Base-by-base conservation (phyloP, 768 basidiomycete species). In the Mycena kentingensis region DNA sequence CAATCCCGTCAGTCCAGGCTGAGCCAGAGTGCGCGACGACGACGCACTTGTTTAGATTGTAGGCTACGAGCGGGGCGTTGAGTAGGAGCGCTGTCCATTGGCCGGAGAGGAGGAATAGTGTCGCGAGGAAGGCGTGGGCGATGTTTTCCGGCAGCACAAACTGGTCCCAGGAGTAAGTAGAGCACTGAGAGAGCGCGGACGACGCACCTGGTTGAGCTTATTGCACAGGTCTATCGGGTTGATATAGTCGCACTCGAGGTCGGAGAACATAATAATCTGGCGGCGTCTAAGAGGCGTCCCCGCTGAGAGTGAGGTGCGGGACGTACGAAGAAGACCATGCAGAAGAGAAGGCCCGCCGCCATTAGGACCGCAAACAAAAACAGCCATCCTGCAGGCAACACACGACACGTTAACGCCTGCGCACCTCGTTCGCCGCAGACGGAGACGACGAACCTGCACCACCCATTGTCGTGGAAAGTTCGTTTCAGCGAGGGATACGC, bases 191-290 rank as follows among this genome's bases (percentile, higher is more conserved):
- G 24, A 26, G 12, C 25, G 39, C 22, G 34, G 15, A 24, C 35
- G 11, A 72, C 79, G 39, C 59, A 96, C 96, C 73, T 94, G 91
- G 69, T 98, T 98, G 64, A 98, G 86, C 78, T 97, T 98, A 76
- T 98, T 98, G 76, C 97, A 98, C 32, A 98, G 86, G 73, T 99
- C 97, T 83, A 99, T 99, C 46, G 97, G 97, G 74, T 99, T 99
- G 79, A 98, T 96, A 76, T 98, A 98, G 81, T 97, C 94, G 79
- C 93, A 97, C 76, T 98, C 96, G 67, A 98, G 77, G 76, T 98
- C 97, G 37, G 94, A 97, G 79, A 98, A 98, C 96, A 98, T 98
- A 78, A 99, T 98, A 66, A 99, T 98, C 96, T 98, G 63, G 46
- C 35, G 19, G 31, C 27, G 29, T 16, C 25, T 41, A 47, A 37